Evolutionary conservation across 1,284 basidiomycete genomes (phyloP), one percentile per base, ranked within the genome.

Genomic region (Bondarzewia mesenterica): DNA sequence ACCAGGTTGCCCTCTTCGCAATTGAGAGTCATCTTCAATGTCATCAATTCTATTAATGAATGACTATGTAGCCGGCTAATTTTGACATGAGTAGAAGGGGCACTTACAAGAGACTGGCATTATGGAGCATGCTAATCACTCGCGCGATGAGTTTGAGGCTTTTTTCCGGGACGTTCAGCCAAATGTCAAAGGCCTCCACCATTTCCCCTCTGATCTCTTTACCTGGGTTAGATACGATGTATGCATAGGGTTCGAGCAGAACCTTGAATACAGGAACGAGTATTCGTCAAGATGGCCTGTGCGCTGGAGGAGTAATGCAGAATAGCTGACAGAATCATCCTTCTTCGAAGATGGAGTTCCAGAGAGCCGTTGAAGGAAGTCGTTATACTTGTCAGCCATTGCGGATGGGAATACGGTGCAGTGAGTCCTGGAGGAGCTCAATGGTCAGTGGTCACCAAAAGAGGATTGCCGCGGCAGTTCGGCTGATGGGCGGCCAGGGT

Each of bases 41-140:
- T 99, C 96, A 63, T 99, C 96, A 59, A 99, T 84, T 56, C 91
- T 93, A 59, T n/a, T n/a, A n/a, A n/a, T 42, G 10, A 14, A 46
- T 7, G 15, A 23, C 29, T 32, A 32, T 32, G 29, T 32, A n/a
- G n/a, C n/a, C n/a, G n/a, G n/a, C n/a, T 32, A 32, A 32, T 12
- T 32, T 15, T 6, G 29, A 10, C 29, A 32, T 32, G 12, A 32
- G n/a, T 32, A n/a, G 29, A 10, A 12, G 7, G 4, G 29, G 29
- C 1, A 68, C 82, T 60, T 59, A 92, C 93, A 99, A 76, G 35
- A 99, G 71, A 61, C 90, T 95, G 2, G 93, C 92, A 44, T 85
- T 93, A 58, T 99, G 96, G 29, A 99, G 75, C 90, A 95, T 97
- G 54, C 82, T 83, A 22, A 99, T 88, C 37, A 99, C 80, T 50